Evolutionary conservation across 169 alveolate species (phyloP).

Genomic region (Plasmodium relictum): DNA sequence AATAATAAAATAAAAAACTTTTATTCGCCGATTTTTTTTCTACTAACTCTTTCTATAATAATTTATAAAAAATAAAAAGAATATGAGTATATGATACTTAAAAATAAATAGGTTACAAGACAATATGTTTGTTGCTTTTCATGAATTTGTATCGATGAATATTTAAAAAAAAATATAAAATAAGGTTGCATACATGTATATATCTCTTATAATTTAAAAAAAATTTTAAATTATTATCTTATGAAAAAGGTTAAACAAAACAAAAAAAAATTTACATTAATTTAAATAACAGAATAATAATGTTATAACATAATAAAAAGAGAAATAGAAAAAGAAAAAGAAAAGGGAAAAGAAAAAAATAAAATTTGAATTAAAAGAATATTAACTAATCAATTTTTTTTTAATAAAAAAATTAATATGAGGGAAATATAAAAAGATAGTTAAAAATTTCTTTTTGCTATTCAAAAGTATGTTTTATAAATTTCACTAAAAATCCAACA

Average conservation of each 20-base stretch:
- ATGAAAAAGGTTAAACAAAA: conserved; percentile 9
- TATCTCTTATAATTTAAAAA: conserved; percentile 17
- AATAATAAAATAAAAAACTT: too few species aligned
- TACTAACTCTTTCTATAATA: too few species aligned
- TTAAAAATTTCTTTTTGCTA: neutral
- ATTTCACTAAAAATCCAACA: too few species aligned
- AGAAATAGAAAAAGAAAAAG: neutral
- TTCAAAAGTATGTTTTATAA: too few species aligned
- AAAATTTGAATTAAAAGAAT: neutral
- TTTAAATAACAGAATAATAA: neutral
- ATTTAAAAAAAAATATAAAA: neutral
- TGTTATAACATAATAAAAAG: neutral
- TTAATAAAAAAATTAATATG: neutral
- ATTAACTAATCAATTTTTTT: neutral
- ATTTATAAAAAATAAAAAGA: too few species aligned
- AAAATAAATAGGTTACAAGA: too few species aligned
- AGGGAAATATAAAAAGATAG: neutral
- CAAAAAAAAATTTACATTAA: neutral
- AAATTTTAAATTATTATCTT: conserved; percentile 1
- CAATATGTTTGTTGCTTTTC: neutral
- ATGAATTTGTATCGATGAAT: neutral
- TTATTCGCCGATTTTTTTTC: too few species aligned
- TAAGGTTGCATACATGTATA: neutral
- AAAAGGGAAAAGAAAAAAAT: neutral
- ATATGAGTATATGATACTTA: too few species aligned